Base-by-base conservation (phyloP, 768 basidiomycete genomes). In the Kwoniella sp. region DNA sequence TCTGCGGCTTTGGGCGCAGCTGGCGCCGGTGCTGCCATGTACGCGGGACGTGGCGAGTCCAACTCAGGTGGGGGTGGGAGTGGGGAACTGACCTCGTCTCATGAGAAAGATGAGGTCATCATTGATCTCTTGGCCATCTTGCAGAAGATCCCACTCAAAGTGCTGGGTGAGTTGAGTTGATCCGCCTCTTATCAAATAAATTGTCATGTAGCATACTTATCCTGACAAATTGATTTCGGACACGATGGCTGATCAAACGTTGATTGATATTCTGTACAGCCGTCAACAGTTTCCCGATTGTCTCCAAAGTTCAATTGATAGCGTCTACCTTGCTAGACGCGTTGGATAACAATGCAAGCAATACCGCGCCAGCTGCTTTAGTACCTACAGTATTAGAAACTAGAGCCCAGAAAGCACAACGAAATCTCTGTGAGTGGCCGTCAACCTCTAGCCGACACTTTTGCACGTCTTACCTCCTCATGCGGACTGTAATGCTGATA, bases 71-170 rank as follows among this genome's bases (percentile, higher is more conserved):
- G 33, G 13, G 33, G 33, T 13, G 40, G 48, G 15, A 19, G 19
- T 19, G 48, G 48, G 10, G 48, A 49, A 17, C 5, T 22, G 10
- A 49, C 48, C 5, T 60, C 50, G 1, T 51, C 29, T 15, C 36
- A 33, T 2, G 66, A 74, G 59, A 71, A 67, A 55, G 92, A 92
- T 76, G 87, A 88, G 7, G 90, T 94, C 40, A 90, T 90, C 25
- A 89, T 90, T 68, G 90, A 94, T 74, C 83, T 95, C 63, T 83
- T 95, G 66, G 88, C 88, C 67, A 89, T 93, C 60, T 83, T 95
- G 65, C 90, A 92, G 71, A 89, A 87, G 89, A 93, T 94, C 69
- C 92, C 92, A 19, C 92, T 94, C 58, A 91, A 92, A 79, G 91
- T 90, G 30, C 92, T 94, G 71, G 92, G 91, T 33, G 90, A 88